A percentile compares a stretch with the other conserved stretches of the same genome.
These are phyloP conservation scores for Hirschioporus abietinus DNA, from an alignment of 768 basidiomycete species.

Conservation along the genomic window DNA sequence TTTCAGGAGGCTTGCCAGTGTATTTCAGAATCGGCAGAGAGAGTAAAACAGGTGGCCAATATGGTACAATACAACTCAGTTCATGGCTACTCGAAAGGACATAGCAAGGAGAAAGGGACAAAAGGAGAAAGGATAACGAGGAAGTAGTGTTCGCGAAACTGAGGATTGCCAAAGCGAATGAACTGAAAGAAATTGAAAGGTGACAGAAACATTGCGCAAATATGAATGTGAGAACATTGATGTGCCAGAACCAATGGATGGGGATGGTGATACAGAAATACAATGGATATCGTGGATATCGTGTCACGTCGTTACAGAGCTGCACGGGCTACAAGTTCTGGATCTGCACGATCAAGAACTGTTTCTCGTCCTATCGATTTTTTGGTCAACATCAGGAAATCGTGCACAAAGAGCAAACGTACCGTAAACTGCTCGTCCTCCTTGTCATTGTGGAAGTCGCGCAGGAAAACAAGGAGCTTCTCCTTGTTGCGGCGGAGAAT, in stretches of 20 bases:
- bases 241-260: not conserved
- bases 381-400: constrained; percentile 5
- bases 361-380: constrained; percentile 74
- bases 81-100: too few relatives aligned
- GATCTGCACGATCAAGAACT: constrained; percentile 91
- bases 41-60: too few relatives aligned
- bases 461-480: constrained; percentile 83
- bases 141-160: too few relatives aligned
- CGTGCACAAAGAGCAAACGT: constrained; percentile 17
- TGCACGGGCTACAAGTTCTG: constrained; percentile 27
- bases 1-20: too few relatives aligned
- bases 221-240: too few relatives aligned
- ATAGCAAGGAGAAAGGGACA: too few relatives aligned
- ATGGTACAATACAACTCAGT: too few relatives aligned
- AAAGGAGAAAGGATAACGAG: too few relatives aligned
- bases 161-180: too few relatives aligned
- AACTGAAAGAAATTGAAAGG: too few relatives aligned
- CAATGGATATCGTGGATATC: not conserved
- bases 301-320: not conserved
- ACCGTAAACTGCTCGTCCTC: constrained; percentile 97
- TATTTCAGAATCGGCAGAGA: too few relatives aligned
- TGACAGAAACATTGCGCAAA: too few relatives aligned
- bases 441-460: constrained; percentile 96
- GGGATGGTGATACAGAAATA: not conserved
- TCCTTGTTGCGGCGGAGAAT: constrained; percentile 94